Base-by-base conservation (phyloP, 2,329 filamentous ascomycete genomes). In the Ascochyta viciae-villosae region DNA sequence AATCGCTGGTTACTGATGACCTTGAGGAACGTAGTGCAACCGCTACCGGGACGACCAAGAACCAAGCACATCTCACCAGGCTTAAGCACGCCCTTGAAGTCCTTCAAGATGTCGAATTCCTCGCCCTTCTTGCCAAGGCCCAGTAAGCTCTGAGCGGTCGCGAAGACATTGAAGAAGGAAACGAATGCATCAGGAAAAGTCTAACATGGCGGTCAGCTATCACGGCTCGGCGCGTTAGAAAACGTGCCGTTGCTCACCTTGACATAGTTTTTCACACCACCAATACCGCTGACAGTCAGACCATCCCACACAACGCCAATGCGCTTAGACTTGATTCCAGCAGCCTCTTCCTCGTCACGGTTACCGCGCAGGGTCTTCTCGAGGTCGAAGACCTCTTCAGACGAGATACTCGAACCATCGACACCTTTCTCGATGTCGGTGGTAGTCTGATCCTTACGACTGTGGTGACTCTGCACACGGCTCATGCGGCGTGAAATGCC, bases 21-120 rank as follows among this genome's bases (percentile, higher is more conserved):
- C 54, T 83, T 84, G 34, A 85, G 68, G 65, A 85, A 83, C 0
- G 81, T 81, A 0, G 82, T 84, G 62, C 82, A 85, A 34, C 83
- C 82, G 31, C 76, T 78, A 0, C 91, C 91, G 0, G 91, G 91
- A 59, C 87, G 85, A 22, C 91, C 91, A 6, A 96, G 81, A 0
- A 96, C 91, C 2, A 96, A 81, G 0, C 94, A 84, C 92, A 96
- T 96, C 80, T 96, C 92, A 1, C 92, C 93, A 0, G 91, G 90
- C 51, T 74, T 75, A 6, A 68, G 66, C 6, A 81, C 75, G 43
- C 79, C 89, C 47, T 81, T 82, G 77, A 93, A 95, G 61, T 85
- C 81, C 58, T 91, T 83, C 23, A 96, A 77, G 41, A 96, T 87
- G 6, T 91, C 88, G 37, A 88, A 84, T 71, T 96, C 89, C 29